These are phyloP conservation scores for Aquilaria yunnanensis DNA, from an alignment of 345 rosid genomes.

Conservation along the genomic window DNA sequence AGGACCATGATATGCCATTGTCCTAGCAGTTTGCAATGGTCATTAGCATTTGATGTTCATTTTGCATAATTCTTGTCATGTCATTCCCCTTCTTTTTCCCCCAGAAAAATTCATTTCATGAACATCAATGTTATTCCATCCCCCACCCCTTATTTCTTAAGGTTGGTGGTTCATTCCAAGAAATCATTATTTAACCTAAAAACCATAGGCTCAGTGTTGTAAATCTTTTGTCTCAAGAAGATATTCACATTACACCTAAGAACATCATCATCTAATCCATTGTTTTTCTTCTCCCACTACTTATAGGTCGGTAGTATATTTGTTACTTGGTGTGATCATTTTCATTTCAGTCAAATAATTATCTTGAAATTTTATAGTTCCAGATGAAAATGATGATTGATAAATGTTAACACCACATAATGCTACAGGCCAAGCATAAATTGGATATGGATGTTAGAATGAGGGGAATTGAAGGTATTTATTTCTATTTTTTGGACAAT, in stretches of 20 bases:
- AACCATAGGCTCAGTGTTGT: background rate
- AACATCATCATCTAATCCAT: background rate
- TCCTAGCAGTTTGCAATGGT: too few species aligned
- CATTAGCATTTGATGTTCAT: too few species aligned
- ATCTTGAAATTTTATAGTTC: background rate
- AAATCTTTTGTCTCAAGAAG: background rate
- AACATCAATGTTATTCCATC: too few species aligned
- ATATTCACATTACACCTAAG: background rate
- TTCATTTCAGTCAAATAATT: background rate
- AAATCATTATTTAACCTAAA: background rate
- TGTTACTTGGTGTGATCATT: too few species aligned
- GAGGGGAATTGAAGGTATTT: constrained; percentile 26
- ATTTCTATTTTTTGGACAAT: constrained; percentile 2
- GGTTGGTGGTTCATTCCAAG: background rate
- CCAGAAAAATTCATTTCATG: too few species aligned
- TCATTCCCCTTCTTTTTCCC: too few species aligned
- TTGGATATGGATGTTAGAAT: constrained; percentile 12
- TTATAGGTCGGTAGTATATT: background rate
- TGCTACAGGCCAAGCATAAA: constrained; percentile 24
- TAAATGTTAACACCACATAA: background rate
- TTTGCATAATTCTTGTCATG: too few species aligned
- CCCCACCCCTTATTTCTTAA: too few species aligned
- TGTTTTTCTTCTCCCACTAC: background rate
- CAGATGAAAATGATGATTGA: background rate
- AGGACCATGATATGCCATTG: too few species aligned